Conservation (phyloP, 1,139 yeast genomes). For the Saccharomycopsis crataegensis region DNA sequence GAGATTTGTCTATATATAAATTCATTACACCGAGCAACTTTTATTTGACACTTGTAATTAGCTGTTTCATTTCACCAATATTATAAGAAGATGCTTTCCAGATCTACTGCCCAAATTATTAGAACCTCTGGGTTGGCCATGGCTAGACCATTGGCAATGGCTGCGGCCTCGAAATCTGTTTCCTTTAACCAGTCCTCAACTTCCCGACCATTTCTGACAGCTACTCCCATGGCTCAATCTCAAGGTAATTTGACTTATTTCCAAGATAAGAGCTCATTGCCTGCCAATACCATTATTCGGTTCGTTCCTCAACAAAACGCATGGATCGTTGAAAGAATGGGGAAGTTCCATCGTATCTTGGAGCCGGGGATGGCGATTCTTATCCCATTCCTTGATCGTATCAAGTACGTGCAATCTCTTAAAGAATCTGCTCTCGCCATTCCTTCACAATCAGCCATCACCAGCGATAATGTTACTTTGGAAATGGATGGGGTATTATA, state of each 20-base stretch:
- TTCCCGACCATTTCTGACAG: not conserved
- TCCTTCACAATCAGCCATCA: constrained; percentile 78
- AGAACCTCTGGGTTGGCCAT: not conserved
- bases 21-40: no score
- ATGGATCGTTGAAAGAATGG: constrained; percentile 90
- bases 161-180: not conserved
- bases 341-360: constrained; percentile 63
- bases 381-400: constrained; percentile 65
- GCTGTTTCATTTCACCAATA: not conserved
- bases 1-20: no score
- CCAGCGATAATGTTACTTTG: constrained; percentile 77
- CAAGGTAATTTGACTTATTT: constrained; percentile 41
- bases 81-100: not conserved
- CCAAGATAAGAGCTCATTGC: constrained; percentile 52
- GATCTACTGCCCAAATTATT: not conserved
- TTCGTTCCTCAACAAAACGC: constrained; percentile 91
- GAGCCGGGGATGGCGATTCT: constrained; percentile 74
- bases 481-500: constrained; percentile 82
- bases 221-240: not conserved
- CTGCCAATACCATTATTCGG: constrained; percentile 64
- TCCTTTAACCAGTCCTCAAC: not conserved
- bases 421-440: constrained; percentile 81
- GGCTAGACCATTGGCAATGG: not conserved
- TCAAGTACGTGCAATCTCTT: constrained; percentile 73
- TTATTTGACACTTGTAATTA: no score